Conservation (phyloP, 768 basidiomycete species). For the Phylloporus sp. region DNA sequence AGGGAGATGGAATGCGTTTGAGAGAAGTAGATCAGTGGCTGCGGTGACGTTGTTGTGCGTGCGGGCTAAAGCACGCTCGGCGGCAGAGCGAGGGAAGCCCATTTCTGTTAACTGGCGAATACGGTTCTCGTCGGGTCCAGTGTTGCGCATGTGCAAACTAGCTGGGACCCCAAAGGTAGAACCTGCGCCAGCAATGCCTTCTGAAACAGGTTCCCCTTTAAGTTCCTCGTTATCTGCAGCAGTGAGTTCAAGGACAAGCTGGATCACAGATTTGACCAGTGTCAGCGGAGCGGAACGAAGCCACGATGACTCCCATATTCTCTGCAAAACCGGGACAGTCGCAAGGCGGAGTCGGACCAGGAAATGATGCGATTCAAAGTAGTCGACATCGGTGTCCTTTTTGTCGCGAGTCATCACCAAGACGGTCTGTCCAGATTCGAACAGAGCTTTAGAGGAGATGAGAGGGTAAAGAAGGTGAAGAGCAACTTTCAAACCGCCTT, state of each 20-base stretch:
- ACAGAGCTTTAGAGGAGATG: constrained; percentile 71
- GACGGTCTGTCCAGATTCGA: constrained; percentile 82
- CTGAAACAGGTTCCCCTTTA: constrained; percentile 42
- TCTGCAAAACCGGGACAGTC: constrained; percentile 60
- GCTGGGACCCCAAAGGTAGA: constrained; percentile 30
- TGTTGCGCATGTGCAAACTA: constrained; percentile 31
- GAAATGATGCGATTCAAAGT: constrained; percentile 85
- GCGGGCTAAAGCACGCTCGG: constrained; percentile 77
- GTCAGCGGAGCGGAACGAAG: constrained; percentile 69
- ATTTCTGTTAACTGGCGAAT: constrained; percentile 88
- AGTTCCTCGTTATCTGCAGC: constrained; percentile 78
- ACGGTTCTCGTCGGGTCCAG: constrained; percentile 69
- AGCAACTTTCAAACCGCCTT: constrained; percentile 76
- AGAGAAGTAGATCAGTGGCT: constrained; percentile 83
- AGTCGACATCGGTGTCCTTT: constrained; percentile 69
- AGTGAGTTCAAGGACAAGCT: constrained; percentile 74
- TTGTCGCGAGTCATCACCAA: constrained; percentile 73
- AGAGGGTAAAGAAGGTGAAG: constrained; percentile 74
- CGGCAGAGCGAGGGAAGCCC: constrained; percentile 92
- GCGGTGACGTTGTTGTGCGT: constrained; percentile 85
- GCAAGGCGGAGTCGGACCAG: constrained; percentile 75
- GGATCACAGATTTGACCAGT: constrained; percentile 71
- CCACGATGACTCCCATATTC: constrained; percentile 85
- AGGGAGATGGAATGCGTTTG: constrained; percentile 74
- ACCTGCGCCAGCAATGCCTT: constrained; percentile 32